Conservation (phyloP, 2,329 filamentous ascomycete genomes). For the Colletotrichum endophyticum region DNA sequence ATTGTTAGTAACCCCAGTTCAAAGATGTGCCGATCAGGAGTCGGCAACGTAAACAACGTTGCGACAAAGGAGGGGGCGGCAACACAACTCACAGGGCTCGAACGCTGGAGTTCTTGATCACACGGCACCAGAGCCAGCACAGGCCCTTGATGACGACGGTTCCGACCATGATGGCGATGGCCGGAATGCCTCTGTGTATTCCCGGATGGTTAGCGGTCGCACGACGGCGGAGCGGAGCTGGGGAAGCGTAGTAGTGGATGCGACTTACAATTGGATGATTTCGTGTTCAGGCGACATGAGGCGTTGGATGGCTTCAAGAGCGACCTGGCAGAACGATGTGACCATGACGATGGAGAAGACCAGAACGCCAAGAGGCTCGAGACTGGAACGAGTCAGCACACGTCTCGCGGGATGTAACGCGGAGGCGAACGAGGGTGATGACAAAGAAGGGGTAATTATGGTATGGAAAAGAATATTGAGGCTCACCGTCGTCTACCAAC, state of each 20-base stretch:
- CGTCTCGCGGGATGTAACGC: not conserved
- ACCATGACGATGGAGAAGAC: slow-evolving; percentile 89
- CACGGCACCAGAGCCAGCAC: slow-evolving; percentile 87
- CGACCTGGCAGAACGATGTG: slow-evolving; percentile 81
- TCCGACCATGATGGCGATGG: slow-evolving; percentile 79
- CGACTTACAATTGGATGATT: slow-evolving; percentile 68
- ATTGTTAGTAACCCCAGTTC: slow-evolving; percentile 23
- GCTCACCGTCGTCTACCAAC: slow-evolving; percentile 69
- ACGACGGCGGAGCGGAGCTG: not conserved
- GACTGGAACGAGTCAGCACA: slow-evolving; percentile 39
- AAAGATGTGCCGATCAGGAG: slow-evolving; percentile 25
- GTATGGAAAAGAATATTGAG: not conserved
- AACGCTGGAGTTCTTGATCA: slow-evolving; percentile 86
- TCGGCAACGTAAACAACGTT: not conserved
- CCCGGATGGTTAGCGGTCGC: not conserved
- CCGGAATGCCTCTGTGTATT: slow-evolving; percentile 59
- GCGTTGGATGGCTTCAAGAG: slow-evolving; percentile 70
- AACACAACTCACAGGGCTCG: slow-evolving; percentile 67
- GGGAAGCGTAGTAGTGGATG: not conserved
- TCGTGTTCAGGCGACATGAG: slow-evolving; percentile 65
- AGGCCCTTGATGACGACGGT: slow-evolving; percentile 83
- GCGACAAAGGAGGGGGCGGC: not conserved
- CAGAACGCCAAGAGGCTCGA: slow-evolving; percentile 81
- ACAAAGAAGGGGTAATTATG: not conserved
- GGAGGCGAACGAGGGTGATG: not conserved